Base-by-base conservation (phyloP, 2,329 filamentous ascomycete species). In the Aureobasidium sp. region DNA sequence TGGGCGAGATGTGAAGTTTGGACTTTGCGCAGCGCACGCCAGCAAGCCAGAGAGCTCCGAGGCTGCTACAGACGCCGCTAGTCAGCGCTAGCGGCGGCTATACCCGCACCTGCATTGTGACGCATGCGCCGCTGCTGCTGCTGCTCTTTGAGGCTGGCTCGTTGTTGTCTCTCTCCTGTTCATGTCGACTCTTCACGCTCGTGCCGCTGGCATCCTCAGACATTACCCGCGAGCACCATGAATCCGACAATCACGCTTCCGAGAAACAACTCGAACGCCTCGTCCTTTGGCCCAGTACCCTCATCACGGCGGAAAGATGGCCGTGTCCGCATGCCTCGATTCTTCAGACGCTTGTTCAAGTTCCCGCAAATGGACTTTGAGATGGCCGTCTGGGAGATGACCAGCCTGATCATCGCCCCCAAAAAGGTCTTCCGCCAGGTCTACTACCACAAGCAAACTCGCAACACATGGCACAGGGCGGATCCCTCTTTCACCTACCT, bases 281-380 rank as follows among this genome's bases (percentile, higher is more conserved):
- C 50, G 37, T 72, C 78, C 42, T 83, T 82, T 64, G 81, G 80
- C 61, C 72, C 74, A 47, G 79, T 79, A 2, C 75, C 80, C 62
- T 65, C 68, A 4, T 64, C 66, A 25, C 67, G 67, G 42, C 74
- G 75, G 64, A 76, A 79, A 62, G 42, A 64, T 31, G 76, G 75
- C 59, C 80, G 74, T 62, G 72, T 84, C 68, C 80, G 81, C 47
- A 83, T 86, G 78, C 84, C 84, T 65, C 81, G 83, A 65, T 86
- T 86, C 78, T 86, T 87, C 75, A 84, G 84, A 68, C 79, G 84
- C 61, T 74, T 87, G 53, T 86, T 87, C 79, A 88, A 88, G 71
- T 87, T 87, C 68, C 84, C 84, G 11, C 84, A 86, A 67, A 87
- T 88, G 85, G 85, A 88, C 75, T 88, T 88, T 69, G 85, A 88